These are phyloP conservation scores for Alliaria petiolata DNA, from an alignment of 345 rosid species.

Conservation along the genomic window DNA sequence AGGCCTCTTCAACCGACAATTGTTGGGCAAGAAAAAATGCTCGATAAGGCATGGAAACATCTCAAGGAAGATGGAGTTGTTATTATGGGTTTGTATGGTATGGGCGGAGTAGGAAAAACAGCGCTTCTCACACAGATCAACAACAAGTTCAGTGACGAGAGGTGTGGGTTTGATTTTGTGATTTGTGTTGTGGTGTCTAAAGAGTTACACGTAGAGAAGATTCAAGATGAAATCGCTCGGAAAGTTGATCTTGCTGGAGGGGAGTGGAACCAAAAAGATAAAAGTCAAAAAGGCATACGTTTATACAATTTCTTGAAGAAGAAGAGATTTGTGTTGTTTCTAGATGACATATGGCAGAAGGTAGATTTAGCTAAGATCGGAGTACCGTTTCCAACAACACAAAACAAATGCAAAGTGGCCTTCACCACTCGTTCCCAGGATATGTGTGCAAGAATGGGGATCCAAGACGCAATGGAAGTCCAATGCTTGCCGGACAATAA, in stretches of 20 bases:
- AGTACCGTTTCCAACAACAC: neutral
- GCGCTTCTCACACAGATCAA: neutral
- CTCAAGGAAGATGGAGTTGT: neutral
- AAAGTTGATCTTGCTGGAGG: neutral
- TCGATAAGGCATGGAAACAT: neutral
- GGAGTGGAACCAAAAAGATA: neutral
- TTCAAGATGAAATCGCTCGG: slow-evolving; percentile 15
- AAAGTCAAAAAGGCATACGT: neutral
- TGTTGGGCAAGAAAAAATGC: slow-evolving; percentile 6
- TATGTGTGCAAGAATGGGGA: neutral
- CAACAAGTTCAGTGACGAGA: neutral
- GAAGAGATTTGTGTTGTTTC: slow-evolving; percentile 12
- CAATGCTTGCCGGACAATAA: neutral
- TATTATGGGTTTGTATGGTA: slow-evolving; percentile 17
- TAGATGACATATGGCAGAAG: slow-evolving; percentile 26
- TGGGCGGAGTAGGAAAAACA: neutral
- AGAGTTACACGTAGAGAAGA: neutral
- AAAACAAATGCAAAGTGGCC: neutral
- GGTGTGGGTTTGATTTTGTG: neutral
- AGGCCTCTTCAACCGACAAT: neutral
- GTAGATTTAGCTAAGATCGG: slow-evolving; percentile 1
- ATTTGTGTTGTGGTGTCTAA: slow-evolving; percentile 3
- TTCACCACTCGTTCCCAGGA: slow-evolving; percentile 11
- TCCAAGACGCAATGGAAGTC: neutral
- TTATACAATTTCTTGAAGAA: neutral